These are phyloP conservation scores for Lactuca saligna DNA, from an alignment of 129 eudicot species.

Conservation along the genomic window DNA sequence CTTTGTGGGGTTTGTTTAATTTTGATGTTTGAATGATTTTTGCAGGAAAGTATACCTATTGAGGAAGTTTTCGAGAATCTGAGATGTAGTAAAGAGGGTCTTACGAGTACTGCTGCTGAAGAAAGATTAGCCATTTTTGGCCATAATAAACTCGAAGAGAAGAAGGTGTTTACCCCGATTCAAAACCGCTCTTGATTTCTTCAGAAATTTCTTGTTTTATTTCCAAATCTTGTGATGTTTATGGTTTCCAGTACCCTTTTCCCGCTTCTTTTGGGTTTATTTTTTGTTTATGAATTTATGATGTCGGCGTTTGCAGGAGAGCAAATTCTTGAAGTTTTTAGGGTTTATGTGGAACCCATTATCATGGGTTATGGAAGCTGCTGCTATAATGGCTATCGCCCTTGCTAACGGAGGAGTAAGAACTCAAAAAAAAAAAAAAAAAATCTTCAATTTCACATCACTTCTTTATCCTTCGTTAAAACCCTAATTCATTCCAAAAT, in stretches of 20 bases:
- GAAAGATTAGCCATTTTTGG: slow-evolving; percentile 90
- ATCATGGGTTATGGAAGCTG: slow-evolving; percentile 99
- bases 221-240: slow-evolving; percentile 5
- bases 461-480: not conserved
- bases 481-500: not conserved
- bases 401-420: slow-evolving; percentile 99
- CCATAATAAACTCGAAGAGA: slow-evolving; percentile 97
- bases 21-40: slow-evolving; percentile 16
- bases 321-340: slow-evolving; percentile 91
- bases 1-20: slow-evolving; percentile 1
- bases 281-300: slow-evolving; percentile 15
- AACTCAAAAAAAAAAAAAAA: slow-evolving; percentile 5
- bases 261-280: not conserved
- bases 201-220: not conserved
- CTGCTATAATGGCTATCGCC: slow-evolving; percentile 98
- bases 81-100: slow-evolving; percentile 96
- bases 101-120: slow-evolving; percentile 73
- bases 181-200: not conserved
- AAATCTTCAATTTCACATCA: slow-evolving; percentile 1
- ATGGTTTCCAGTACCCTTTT: not conserved
- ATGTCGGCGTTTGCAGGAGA: slow-evolving; percentile 63
- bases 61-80: slow-evolving; percentile 98
- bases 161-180: slow-evolving; percentile 45
- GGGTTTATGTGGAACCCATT: slow-evolving; percentile 99
- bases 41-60: slow-evolving; percentile 94